Base-by-base conservation (phyloP, 2,329 filamentous ascomycete species). In the Fusarium sp. region DNA sequence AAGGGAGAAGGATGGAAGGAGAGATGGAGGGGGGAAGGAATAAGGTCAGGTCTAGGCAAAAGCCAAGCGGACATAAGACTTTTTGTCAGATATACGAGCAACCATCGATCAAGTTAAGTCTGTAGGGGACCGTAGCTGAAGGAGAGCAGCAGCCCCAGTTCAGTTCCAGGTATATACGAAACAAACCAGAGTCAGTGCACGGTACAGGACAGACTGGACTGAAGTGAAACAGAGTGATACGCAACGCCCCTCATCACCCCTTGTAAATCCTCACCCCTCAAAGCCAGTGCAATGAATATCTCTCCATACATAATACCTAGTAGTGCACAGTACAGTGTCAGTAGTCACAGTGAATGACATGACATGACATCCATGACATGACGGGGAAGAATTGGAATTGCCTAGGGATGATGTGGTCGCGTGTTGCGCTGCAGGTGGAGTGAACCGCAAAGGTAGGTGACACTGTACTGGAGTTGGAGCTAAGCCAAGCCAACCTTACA, bases 331-430 rank as follows among this genome's bases (percentile, higher is more conserved):
- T 41, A 41, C 55, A 45, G 23, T 23, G 23, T 23, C 6, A 4
- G 23, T 23, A 23, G 23, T 23, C 23, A 23, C 23, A 23, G 38
- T 54, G 45, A 61, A 44, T 40, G 37, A 42, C 26, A 53, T 40
- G 37, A 42, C 26, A 53, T 23, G 23, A 23, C 23, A 23, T 23
- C 23, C 23, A 23, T 23, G 23, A 23, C 23, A 23, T 23, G 23
- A 23, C 6, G 23, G 6, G 23, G 23, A 23, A 23, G 38, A 23
- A 30, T 49, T 28, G 44, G 58, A 50, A 52, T 33, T 46, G 18
- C 49, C 66, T 46, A 67, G 57, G 67, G 62, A 56, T 70, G 67
- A 70, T 67, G 46, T 70, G 67, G 62, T 70, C 67, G 67, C 67
- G 67, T 69, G 67, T 70, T 70, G 50, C 66, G 45, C 34, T 51